phyloP scores from a whole-genome alignment of 495 filamentous ascomycete genomes.

The Penicillium canescens region DNA sequence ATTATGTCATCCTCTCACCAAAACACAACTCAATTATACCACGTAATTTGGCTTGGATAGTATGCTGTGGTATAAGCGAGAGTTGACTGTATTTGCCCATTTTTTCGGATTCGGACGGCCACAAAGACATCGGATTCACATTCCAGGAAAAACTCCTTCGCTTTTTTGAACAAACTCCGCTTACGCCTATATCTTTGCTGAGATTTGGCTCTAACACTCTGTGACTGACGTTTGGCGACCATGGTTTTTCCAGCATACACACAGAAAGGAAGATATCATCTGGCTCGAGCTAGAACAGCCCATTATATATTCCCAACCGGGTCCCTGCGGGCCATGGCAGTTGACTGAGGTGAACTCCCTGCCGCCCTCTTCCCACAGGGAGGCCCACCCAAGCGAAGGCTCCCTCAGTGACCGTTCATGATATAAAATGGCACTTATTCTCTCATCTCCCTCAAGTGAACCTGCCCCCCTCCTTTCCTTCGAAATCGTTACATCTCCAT shows the following conservation, averaged over 20 bases:
- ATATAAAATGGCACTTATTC: background rate
- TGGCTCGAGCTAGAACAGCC: background rate
- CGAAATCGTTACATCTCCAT: background rate
- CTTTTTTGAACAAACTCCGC: background rate
- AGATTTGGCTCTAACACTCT: background rate
- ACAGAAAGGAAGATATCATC: background rate
- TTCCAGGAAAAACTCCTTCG: background rate
- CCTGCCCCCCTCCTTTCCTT: background rate
- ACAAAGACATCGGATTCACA: background rate
- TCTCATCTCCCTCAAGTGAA: too few relatives aligned
- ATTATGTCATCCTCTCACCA: too few relatives aligned
- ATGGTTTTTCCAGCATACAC: background rate
- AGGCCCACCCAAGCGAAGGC: background rate
- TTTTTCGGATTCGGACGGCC: background rate
- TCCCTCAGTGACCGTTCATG: conserved; percentile 1
- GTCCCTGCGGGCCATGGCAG: background rate
- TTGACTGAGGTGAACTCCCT: background rate
- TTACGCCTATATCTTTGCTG: background rate
- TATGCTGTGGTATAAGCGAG: too few relatives aligned
- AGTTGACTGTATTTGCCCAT: background rate
- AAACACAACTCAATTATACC: too few relatives aligned
- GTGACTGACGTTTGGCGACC: background rate
- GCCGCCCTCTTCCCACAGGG: background rate
- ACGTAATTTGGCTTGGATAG: too few relatives aligned
- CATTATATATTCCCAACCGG: background rate